A percentile compares a stretch with the other conserved stretches of the same genome.
These are phyloP conservation scores for Metschnikowia colocasiae DNA, from an alignment of 805 yeast species.

Conservation along the genomic window DNA sequence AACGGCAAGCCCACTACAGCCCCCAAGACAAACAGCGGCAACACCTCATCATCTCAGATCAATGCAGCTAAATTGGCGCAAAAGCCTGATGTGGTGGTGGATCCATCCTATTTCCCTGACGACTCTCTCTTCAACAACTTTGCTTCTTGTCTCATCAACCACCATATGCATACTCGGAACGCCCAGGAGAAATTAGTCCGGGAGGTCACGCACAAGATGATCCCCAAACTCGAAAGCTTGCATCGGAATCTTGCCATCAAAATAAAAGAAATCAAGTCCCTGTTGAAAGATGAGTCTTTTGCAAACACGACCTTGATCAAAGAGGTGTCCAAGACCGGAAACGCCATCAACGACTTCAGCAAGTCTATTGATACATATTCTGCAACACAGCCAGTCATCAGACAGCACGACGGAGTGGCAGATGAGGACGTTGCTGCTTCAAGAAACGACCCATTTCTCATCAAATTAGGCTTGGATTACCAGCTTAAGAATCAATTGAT, in stretches of 20 bases:
- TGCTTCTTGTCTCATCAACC: slow-evolving; percentile 32
- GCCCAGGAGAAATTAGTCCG: slow-evolving; percentile 27
- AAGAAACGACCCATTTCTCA: slow-evolving; percentile 40
- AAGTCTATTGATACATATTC: slow-evolving; percentile 33
- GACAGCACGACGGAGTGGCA: slow-evolving; percentile 20
- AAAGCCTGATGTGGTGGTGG: slow-evolving; percentile 21
- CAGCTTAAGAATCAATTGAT: slow-evolving; percentile 40
- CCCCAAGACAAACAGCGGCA: slow-evolving; percentile 1
- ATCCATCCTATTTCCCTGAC: slow-evolving; percentile 24
- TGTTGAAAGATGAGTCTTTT: slow-evolving; percentile 40
- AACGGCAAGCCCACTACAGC: slow-evolving; percentile 3
- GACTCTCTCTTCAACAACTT: slow-evolving; percentile 26
- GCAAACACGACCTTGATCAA: slow-evolving; percentile 33
- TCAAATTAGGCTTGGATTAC: slow-evolving; percentile 37
- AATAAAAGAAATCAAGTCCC: slow-evolving; percentile 40
- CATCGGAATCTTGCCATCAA: slow-evolving; percentile 33
- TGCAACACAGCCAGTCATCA: slow-evolving; percentile 29
- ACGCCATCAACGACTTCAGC: slow-evolving; percentile 39
- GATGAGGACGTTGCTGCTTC: slow-evolving; percentile 27
- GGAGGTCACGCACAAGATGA: slow-evolving; percentile 31
- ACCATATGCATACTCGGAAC: slow-evolving; percentile 30
- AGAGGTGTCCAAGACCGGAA: slow-evolving; percentile 57
- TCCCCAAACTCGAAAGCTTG: slow-evolving; percentile 37
- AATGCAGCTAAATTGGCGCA: slow-evolving; percentile 18
- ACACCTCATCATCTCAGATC: slow-evolving; percentile 4